Conservation (phyloP, 306 rosid species). For the Fragaria ananassa region DNA sequence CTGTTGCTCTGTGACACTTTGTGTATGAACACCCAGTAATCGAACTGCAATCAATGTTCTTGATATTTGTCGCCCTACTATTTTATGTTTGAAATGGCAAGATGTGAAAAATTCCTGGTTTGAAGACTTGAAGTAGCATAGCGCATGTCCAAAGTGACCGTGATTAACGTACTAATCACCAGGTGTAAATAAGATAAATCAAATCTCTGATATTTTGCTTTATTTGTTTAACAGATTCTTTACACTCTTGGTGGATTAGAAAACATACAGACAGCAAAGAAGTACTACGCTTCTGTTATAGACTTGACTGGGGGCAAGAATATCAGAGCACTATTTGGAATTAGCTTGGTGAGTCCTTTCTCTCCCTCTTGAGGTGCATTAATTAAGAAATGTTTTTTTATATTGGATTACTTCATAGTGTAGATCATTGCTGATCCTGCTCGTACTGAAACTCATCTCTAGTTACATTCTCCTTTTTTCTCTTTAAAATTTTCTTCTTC, state of each 20-base stretch:
- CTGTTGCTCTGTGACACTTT: not conserved
- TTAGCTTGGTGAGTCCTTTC: slow-evolving; percentile 82
- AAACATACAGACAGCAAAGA: slow-evolving; percentile 88
- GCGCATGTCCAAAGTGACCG: not conserved
- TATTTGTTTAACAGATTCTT: slow-evolving; percentile 54
- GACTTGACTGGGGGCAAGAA: slow-evolving; percentile 93
- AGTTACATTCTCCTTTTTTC: not conserved
- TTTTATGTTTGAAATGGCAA: not conserved
- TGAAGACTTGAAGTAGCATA: not conserved
- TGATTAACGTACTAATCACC: not conserved
- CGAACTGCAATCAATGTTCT: not conserved
- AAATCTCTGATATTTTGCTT: not conserved
- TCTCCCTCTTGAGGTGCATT: slow-evolving; percentile 11
- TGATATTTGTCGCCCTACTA: not conserved
- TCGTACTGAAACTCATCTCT: not conserved
- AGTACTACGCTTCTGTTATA: slow-evolving; percentile 84
- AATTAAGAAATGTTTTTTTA: not conserved
- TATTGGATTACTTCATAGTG: not conserved
- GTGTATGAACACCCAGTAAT: not conserved
- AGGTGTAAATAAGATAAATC: not conserved
- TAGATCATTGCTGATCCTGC: slow-evolving; percentile 1
- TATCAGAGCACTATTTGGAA: slow-evolving; percentile 84
- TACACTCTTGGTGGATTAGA: slow-evolving; percentile 96
- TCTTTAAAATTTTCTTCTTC: slow-evolving; percentile 17
- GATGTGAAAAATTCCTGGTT: not conserved